phyloP scores from a whole-genome alignment of 2,329 filamentous ascomycete species.

The Ascochyta pisi region DNA sequence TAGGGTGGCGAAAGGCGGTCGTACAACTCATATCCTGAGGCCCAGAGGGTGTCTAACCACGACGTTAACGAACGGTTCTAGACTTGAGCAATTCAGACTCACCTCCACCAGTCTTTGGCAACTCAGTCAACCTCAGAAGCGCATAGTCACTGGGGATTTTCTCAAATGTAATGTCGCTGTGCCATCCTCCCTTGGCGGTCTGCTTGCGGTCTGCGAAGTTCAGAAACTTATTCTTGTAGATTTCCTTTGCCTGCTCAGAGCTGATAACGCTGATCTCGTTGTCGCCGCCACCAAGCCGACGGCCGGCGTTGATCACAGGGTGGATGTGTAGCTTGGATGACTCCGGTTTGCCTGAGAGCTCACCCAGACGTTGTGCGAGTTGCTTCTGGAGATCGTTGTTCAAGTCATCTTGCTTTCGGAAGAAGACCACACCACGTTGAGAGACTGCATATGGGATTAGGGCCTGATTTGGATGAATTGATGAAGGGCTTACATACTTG shows the following conservation, averaged over 20 bases:
- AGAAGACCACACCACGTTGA: constrained; percentile 62
- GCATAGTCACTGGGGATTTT: constrained; percentile 50
- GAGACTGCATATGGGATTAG: constrained; percentile 48
- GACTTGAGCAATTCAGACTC: not conserved
- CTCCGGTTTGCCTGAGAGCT: constrained; percentile 63
- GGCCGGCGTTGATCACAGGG: constrained; percentile 58
- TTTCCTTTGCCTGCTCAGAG: constrained; percentile 43
- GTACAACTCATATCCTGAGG: constrained; percentile 54
- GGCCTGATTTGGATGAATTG: too few species aligned
- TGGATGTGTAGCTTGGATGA: constrained; percentile 68
- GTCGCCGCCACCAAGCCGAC: constrained; percentile 31
- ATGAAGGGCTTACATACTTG: constrained; percentile 28
- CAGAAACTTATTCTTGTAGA: constrained; percentile 38
- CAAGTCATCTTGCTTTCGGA: constrained; percentile 60
- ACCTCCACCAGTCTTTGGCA: constrained; percentile 42
- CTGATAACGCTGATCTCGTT: constrained; percentile 51
- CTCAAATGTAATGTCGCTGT: constrained; percentile 55
- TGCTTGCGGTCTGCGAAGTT: constrained; percentile 45
- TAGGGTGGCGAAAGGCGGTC: constrained; percentile 58
- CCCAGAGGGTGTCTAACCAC: constrained; percentile 44
- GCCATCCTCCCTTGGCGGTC: constrained; percentile 61
- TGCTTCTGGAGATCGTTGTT: constrained; percentile 62
- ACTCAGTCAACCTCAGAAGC: constrained; percentile 42
- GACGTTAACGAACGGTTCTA: not conserved
- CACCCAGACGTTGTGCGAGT: constrained; percentile 62